phyloP scores from a whole-genome alignment of 495 filamentous ascomycete species.

The Cenococcum geophilum region DNA sequence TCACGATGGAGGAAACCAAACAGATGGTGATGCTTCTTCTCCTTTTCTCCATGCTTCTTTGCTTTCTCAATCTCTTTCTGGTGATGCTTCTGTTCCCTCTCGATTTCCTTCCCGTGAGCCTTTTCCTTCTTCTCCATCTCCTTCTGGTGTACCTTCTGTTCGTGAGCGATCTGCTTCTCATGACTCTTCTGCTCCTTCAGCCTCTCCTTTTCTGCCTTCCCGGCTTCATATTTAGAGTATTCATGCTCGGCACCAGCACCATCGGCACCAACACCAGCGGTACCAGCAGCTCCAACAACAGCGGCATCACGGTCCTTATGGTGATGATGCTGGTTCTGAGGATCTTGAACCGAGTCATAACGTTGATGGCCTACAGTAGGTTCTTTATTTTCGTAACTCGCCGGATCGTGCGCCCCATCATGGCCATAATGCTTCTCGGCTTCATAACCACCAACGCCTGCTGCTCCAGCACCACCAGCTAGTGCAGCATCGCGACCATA shows the following conservation, averaged over 20 bases:
- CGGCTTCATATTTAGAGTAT: conserved; percentile 26
- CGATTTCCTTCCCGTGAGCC: conserved; percentile 8
- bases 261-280: conserved; percentile 21
- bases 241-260: conserved; percentile 23
- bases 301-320: conserved; percentile 18
- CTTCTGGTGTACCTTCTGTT: conserved; percentile 19
- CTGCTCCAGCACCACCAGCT: conserved; percentile 17
- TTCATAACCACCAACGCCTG: conserved; percentile 14
- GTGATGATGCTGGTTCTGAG: conserved; percentile 8
- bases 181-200: conserved; percentile 25
- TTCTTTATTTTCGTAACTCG: background rate
- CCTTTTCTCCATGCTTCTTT: conserved; percentile 10
- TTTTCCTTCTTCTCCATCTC: conserved; percentile 15
- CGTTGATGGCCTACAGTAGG: conserved; percentile 6
- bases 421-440: conserved; percentile 1
- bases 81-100: conserved; percentile 15
- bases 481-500: conserved; percentile 23
- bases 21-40: conserved; percentile 24
- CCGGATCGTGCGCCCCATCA: background rate
- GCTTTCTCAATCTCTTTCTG: conserved; percentile 14
- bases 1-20: conserved; percentile 36
- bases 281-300: conserved; percentile 8
- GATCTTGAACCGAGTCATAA: conserved; percentile 16
- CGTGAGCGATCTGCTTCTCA: conserved; percentile 10
- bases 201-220: conserved; percentile 26